Conservation (phyloP, 441 rosid genomes). For the Erodium moschatum region DNA sequence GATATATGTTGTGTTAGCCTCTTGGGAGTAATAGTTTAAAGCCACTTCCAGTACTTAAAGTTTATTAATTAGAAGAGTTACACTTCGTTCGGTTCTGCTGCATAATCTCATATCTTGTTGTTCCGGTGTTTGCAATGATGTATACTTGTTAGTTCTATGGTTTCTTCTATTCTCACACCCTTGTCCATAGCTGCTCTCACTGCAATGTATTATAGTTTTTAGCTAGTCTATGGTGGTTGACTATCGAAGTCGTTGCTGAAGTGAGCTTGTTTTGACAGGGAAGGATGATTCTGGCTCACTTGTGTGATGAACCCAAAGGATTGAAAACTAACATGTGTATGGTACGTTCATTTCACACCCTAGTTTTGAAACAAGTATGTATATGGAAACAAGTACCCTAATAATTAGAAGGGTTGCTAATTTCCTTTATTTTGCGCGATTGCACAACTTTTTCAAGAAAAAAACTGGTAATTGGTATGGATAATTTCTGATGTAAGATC, state of each 20-base stretch:
- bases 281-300: conserved; percentile 91
- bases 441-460: neutral
- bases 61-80: neutral
- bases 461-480: neutral
- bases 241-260: conserved; percentile 16
- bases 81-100: neutral
- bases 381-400: neutral
- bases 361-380: too few relatives aligned
- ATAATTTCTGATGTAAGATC: neutral
- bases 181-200: neutral
- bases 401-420: neutral
- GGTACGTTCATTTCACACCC: conserved; percentile 36
- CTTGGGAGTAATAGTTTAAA: neutral
- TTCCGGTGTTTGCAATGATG: neutral
- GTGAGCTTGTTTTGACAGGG: conserved; percentile 51
- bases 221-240: neutral
- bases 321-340: conserved; percentile 93
- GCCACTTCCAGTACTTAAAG: neutral
- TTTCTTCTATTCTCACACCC: neutral
- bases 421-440: neutral
- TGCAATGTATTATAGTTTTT: conserved; percentile 5
- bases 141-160: neutral
- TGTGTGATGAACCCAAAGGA: conserved; percentile 98
- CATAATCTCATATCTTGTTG: conserved; percentile 2
- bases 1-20: neutral